Base-by-base conservation (phyloP, 805 yeast genomes). In the Maudiozyma pseudohumilis region DNA sequence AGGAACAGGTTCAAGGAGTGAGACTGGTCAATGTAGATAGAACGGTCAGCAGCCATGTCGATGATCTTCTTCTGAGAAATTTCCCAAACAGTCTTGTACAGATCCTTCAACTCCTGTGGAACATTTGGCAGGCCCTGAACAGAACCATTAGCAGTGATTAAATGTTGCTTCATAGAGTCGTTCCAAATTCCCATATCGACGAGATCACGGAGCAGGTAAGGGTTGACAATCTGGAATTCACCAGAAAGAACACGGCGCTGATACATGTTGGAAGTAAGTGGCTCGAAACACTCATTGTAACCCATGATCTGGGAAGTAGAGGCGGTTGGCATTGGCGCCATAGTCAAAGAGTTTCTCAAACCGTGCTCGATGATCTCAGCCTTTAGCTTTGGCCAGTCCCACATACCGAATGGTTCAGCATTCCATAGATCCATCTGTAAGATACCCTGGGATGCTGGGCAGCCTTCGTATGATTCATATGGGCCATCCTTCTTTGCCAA, bases 301-400 rank as follows among this genome's bases (percentile, higher is more conserved):
- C 96, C 96, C 37, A 88, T 68, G 32, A 88, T 87, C 64, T 87
- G 96, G 2, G 97, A 89, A 1, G 97, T 89, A 0, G 96, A 86
- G 1, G 97, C 97, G 9, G 97, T 88, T 16, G 97, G 97, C 97
- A 88, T 88, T 35, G 95, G 92, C 0, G 92, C 96, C 18, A 88
- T 88, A 11, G 87, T 60, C 36, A 88, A 62, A 2, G 96, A 88
- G 63, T 88, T 88, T 52, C 96, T 68, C 25, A 88, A 50, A 20
- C 97, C 97, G 50, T 73, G 56, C 73, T 61, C 58, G 25, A 62
- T 60, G 41, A 89, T 67, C 28, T 70, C 64, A 7, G 60, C 61
- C 58, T 80, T 85, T 48, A 85, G 60, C 2, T 53, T 45, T 46
- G 74, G 81, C 96, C 96, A 88, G 51, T 88, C 94, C 64, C 87